phyloP scores from a whole-genome alignment of 768 basidiomycete genomes.

The Lanmaoa rubissima region DNA sequence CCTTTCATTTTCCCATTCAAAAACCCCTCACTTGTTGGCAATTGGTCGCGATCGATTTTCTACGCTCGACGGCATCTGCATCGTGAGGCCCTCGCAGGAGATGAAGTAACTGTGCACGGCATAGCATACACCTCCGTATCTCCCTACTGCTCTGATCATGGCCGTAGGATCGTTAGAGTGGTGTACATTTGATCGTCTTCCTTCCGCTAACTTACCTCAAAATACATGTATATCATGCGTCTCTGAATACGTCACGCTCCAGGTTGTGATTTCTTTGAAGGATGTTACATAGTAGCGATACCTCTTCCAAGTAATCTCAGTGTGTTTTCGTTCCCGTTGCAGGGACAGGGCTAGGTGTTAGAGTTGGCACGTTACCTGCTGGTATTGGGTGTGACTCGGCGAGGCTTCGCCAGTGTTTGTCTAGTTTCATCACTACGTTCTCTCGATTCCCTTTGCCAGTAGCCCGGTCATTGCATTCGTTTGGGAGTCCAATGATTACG shows the following conservation, averaged over 20 bases:
- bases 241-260: too few species aligned
- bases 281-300: not conserved
- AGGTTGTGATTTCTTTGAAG: not conserved
- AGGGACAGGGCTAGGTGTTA: too few species aligned
- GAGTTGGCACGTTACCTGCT: too few species aligned
- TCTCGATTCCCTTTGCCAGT: too few species aligned
- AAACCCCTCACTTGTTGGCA: slow-evolving; percentile 47
- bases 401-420: too few species aligned
- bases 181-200: slow-evolving; percentile 57
- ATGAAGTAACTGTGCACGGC: slow-evolving; percentile 87
- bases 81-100: slow-evolving; percentile 79
- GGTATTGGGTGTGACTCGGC: too few species aligned
- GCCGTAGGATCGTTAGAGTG: slow-evolving; percentile 80
- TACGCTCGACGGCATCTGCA: slow-evolving; percentile 40
- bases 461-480: too few species aligned
- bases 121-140: slow-evolving; percentile 89
- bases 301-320: too few species aligned
- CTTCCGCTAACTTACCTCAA: not conserved
- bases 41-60: slow-evolving; percentile 39
- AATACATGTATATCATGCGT: not conserved
- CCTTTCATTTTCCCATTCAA: not conserved
- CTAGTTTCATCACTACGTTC: too few species aligned
- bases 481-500: not conserved
- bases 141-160: slow-evolving; percentile 58
- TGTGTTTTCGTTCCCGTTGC: too few species aligned